A percentile compares a stretch with the other conserved stretches of the same genome.
phyloP scores from a whole-genome alignment of 2,329 filamentous ascomycete genomes.

The Colletotrichum australisinense region DNA sequence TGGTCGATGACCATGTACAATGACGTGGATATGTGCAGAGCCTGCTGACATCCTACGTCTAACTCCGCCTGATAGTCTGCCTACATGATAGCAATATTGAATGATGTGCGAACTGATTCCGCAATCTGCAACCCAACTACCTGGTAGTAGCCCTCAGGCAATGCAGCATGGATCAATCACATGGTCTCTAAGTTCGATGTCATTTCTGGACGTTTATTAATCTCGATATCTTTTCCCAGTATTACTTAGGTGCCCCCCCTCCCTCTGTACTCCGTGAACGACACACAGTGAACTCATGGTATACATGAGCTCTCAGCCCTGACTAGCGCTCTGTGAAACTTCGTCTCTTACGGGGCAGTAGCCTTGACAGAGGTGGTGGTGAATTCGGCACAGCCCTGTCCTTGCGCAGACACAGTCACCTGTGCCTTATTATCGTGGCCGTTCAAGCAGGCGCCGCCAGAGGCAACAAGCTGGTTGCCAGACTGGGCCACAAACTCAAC shows the following conservation, averaged over 20 bases:
- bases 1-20: too few species aligned
- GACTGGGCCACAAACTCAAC: constrained; percentile 43
- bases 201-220: not conserved
- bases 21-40: too few species aligned
- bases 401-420: constrained; percentile 43
- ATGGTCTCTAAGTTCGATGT: too few species aligned
- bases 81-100: too few species aligned
- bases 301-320: not conserved
- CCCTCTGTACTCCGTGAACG: not conserved
- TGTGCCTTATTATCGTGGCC: constrained; percentile 48
- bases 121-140: too few species aligned
- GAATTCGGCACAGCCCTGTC: constrained; percentile 45
- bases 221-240: not conserved
- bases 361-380: constrained; percentile 43
- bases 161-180: too few species aligned
- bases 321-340: not conserved
- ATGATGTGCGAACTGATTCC: too few species aligned
- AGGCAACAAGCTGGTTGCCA: constrained; percentile 41
- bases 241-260: not conserved
- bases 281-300: too few species aligned
- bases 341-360: constrained; percentile 26
- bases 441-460: constrained; percentile 47
- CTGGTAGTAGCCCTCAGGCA: too few species aligned
- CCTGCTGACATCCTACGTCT: too few species aligned
- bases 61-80: too few species aligned